Evolutionary conservation across 805 yeast species (phyloP).

Genomic region (Candida silvatica): DNA sequence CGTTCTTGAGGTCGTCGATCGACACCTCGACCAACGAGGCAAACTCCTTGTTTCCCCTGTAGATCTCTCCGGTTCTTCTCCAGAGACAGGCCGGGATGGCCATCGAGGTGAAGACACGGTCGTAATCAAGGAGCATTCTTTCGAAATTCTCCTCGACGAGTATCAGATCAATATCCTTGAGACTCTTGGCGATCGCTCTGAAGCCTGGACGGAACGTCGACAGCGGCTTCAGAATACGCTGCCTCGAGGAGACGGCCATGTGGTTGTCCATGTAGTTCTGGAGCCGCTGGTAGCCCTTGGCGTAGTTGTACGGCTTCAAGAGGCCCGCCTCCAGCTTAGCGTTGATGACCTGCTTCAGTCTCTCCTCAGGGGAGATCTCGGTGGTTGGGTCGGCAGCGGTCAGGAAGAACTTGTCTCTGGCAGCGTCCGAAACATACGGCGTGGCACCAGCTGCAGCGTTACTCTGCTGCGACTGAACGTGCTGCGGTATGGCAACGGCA

Average conservation of each 20-base stretch:
- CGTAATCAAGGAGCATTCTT: conserved; percentile 86
- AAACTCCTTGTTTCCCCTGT: conserved; percentile 91
- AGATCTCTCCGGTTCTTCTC: conserved; percentile 96
- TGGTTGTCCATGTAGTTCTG: conserved; percentile 89
- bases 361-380: conserved; percentile 87
- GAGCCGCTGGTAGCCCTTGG: conserved; percentile 83
- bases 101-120: conserved; percentile 93
- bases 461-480: conserved; percentile 1
- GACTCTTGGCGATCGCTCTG: conserved; percentile 81
- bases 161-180: conserved; percentile 85
- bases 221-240: conserved; percentile 78
- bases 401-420: conserved; percentile 84
- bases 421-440: conserved; percentile 54
- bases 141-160: conserved; percentile 92
- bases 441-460: conserved; percentile 3
- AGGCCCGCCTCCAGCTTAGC: conserved; percentile 93
- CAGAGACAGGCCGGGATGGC: conserved; percentile 96
- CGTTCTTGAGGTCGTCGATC: conserved; percentile 87
- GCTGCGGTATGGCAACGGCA: conserved; percentile 2
- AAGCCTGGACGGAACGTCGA: conserved; percentile 87
- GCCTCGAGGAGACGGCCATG: conserved; percentile 78
- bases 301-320: conserved; percentile 87
- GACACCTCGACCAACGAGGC: conserved; percentile 86
- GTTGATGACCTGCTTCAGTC: conserved; percentile 85
- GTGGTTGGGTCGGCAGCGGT: conserved; percentile 98